Conservation (phyloP, 345 rosid species). For the Hibiscus mutabilis region DNA sequence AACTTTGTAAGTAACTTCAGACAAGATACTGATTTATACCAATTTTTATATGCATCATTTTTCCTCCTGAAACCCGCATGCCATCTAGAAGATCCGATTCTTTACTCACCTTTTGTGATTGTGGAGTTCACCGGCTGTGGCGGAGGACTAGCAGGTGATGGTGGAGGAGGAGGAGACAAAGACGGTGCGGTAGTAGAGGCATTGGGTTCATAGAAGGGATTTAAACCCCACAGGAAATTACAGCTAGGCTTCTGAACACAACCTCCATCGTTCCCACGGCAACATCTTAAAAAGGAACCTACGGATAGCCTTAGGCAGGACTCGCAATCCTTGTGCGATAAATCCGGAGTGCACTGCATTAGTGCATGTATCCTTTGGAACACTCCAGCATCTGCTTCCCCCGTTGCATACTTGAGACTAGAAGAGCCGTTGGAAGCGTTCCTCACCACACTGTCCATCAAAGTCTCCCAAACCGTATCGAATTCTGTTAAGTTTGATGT, state of each 20-base stretch:
- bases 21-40: not conserved
- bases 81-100: not conserved
- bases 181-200: not conserved
- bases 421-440: conserved; percentile 25
- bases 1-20: not conserved
- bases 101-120: not conserved
- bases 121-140: not conserved
- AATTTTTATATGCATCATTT: not conserved
- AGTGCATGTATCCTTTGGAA: conserved; percentile 23
- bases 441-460: conserved; percentile 11
- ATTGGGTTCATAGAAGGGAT: not conserved
- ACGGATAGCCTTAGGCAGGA: conserved; percentile 20
- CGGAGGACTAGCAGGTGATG: conserved; percentile 1
- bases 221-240: conserved; percentile 33
- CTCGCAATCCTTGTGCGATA: conserved; percentile 26
- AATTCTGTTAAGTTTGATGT: conserved; percentile 16
- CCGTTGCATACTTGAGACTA: conserved; percentile 29
- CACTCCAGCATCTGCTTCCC: conserved; percentile 13
- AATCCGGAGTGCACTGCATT: conserved; percentile 52
- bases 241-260: conserved; percentile 34
- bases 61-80: not conserved
- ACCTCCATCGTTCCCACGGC: conserved; percentile 33
- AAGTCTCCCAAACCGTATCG: conserved; percentile 20
- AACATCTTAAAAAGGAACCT: conserved; percentile 8
- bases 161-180: not conserved